These are phyloP conservation scores for Podaxis sp. DNA, from an alignment of 768 basidiomycete species.

Conservation along the genomic window DNA sequence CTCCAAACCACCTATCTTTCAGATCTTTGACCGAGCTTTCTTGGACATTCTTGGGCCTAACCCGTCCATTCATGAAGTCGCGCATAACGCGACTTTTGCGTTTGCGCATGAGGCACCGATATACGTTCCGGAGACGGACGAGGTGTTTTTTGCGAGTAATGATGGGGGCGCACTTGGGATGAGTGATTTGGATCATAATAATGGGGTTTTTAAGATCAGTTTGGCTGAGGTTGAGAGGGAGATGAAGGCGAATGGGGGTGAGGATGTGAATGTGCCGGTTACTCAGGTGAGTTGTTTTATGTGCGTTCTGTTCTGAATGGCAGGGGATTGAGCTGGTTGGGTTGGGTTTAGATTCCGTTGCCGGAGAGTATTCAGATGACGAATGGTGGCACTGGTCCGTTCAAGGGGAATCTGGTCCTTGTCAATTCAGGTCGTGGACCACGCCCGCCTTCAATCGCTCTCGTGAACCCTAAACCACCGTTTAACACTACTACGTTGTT, in stretches of 20 bases:
- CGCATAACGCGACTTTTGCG: slow-evolving; percentile 59
- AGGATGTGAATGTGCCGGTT: slow-evolving; percentile 49
- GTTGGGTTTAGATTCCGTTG: slow-evolving; percentile 49
- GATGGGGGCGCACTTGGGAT: slow-evolving; percentile 64
- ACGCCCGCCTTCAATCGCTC: slow-evolving; percentile 59
- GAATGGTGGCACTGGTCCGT: slow-evolving; percentile 68
- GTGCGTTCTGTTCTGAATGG: no score
- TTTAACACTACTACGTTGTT: slow-evolving; percentile 68
- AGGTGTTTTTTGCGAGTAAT: slow-evolving; percentile 72
- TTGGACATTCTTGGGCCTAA: slow-evolving; percentile 54
- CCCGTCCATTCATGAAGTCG: slow-evolving; percentile 60
- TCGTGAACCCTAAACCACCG: slow-evolving; percentile 64
- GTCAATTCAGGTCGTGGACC: slow-evolving; percentile 66
- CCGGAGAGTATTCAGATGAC: slow-evolving; percentile 65
- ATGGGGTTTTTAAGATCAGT: slow-evolving; percentile 60
- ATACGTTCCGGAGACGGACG: slow-evolving; percentile 64
- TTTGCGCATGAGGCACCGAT: slow-evolving; percentile 82
- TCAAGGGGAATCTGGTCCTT: slow-evolving; percentile 56
- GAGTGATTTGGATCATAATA: slow-evolving; percentile 65
- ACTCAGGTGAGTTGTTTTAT: slow-evolving; percentile 35
- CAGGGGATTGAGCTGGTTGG: no score
- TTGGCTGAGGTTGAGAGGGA: slow-evolving; percentile 54
- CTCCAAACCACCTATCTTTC: slow-evolving; percentile 58
- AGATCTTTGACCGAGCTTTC: slow-evolving; percentile 52
- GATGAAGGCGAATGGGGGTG: slow-evolving; percentile 31